A percentile compares a stretch with the other conserved stretches of the same genome.
These are phyloP conservation scores for Erodium trifolium DNA, from an alignment of 441 rosid species.

Conservation along the genomic window DNA sequence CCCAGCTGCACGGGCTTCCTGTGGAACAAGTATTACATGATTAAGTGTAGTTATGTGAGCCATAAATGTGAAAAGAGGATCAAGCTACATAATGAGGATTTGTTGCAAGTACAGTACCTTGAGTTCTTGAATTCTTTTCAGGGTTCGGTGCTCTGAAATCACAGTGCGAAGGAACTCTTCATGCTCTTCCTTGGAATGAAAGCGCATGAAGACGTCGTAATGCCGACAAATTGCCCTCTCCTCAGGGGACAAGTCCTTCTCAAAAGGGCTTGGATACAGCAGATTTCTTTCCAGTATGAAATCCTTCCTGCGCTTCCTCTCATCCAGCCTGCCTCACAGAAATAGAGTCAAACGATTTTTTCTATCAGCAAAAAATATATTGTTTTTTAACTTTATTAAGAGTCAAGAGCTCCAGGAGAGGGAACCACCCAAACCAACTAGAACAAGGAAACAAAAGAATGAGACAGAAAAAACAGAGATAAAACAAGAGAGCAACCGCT, in stretches of 20 bases:
- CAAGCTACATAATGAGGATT: background rate
- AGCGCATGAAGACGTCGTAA: conserved; percentile 79
- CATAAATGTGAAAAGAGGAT: background rate
- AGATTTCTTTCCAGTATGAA: conserved; percentile 77
- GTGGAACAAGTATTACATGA: conserved; percentile 14
- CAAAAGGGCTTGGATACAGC: conserved; percentile 58
- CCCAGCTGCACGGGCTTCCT: conserved; percentile 93
- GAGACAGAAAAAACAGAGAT: no score
- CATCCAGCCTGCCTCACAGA: conserved; percentile 62
- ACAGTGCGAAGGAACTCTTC: conserved; percentile 70
- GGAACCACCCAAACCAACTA: no score
- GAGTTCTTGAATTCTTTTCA: conserved; percentile 68
- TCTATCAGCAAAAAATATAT: no score
- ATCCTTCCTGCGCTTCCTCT: conserved; percentile 87
- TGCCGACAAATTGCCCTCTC: conserved; percentile 63
- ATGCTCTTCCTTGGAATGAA: conserved; percentile 91
- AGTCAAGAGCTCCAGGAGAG: no score
- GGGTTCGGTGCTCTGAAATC: conserved; percentile 56
- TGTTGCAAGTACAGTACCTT: conserved; percentile 36
- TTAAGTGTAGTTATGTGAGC: background rate
- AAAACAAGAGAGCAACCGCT: no score
- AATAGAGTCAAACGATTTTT: background rate
- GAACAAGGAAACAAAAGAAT: no score
- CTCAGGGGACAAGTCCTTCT: conserved; percentile 68
- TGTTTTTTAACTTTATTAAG: no score